These are phyloP conservation scores for Gracilaria caudata DNA, from an alignment of 23 red algal species.

Conservation along the genomic window DNA sequence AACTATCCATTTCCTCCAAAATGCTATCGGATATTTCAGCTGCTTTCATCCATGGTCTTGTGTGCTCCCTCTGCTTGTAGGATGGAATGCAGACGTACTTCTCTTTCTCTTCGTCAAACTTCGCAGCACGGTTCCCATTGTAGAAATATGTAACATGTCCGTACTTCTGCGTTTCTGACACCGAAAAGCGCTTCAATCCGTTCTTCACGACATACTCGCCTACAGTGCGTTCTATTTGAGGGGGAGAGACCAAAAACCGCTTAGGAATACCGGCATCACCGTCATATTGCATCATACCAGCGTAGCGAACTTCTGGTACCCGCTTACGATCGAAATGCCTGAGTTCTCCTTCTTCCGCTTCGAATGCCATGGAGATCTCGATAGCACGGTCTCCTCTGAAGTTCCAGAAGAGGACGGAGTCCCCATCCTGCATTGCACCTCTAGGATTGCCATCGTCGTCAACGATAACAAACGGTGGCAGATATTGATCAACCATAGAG, in stretches of 20 bases:
- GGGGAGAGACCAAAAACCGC: constrained; percentile 78
- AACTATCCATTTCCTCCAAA: constrained; percentile 78
- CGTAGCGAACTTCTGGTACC: constrained; percentile 80
- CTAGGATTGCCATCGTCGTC: constrained; percentile 73
- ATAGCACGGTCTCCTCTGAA: constrained; percentile 90
- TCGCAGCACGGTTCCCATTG: constrained; percentile 87
- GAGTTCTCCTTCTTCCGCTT: constrained; percentile 76
- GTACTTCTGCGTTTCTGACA: constrained; percentile 92
- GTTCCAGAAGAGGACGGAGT: constrained; percentile 93
- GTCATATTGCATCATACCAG: constrained; percentile 94
- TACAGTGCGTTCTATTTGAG: constrained; percentile 64
- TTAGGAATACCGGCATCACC: constrained; percentile 82
- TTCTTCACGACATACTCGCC: constrained; percentile 71
- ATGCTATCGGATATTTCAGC: constrained; percentile 84
- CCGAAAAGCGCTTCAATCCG: constrained; percentile 73
- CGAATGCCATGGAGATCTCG: constrained; percentile 86
- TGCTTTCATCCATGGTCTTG: constrained; percentile 75
- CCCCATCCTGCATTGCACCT: constrained; percentile 75
- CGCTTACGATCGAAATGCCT: constrained; percentile 74
- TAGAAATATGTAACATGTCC: constrained; percentile 97
- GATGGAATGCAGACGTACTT: constrained; percentile 80
- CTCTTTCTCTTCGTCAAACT: constrained; percentile 85
- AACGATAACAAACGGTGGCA: constrained; percentile 85
- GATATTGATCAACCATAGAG: constrained; percentile 79
- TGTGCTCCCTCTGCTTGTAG: constrained; percentile 72